Base-by-base conservation (phyloP, 805 yeast species). In the Wickerhamiella qilinensis region DNA sequence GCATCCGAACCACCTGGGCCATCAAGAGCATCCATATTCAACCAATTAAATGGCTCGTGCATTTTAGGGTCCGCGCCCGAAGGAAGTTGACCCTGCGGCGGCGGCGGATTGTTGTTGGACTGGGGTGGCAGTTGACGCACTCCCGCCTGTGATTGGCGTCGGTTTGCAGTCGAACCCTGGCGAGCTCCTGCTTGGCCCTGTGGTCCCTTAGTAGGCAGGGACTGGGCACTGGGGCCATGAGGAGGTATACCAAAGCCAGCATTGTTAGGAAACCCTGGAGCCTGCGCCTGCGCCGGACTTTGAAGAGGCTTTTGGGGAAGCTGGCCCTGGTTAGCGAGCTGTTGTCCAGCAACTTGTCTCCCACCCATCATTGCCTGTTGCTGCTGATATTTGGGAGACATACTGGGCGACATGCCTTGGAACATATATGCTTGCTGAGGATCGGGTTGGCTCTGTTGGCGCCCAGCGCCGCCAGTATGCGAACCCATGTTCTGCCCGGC, bases 1-100 rank as follows among this genome's bases (percentile, higher is more conserved):
- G 35, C 4, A 4, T 20, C 35, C 5, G 16, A 36, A 27, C 37
- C 42, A 16, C 35, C 22, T 14, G 41, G 44, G 21, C 37, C 41
- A n/a, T 34, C 46, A 12, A 45, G 16, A 8, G 40, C 47, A 36
- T 46, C 49, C 33, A 45, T 36, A 27, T 43, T 45, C 17, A 46
- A 41, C 50, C 50, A 46, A 27, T 30, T 36, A 32, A 45, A 24
- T 7, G 38, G 33, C 15, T 46, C 49, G 11, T 30, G 33, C 20
- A 30, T 4, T 15, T 15, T 15, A 8, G n/a, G n/a, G n/a, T n/a
- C n/a, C n/a, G n/a, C n/a, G n/a, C n/a, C n/a, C 29, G 20, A 35
- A 30, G 21, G 41, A 6, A 5, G 30, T 14, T 16, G 30, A 12
- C 19, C 32, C 25, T 25, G 31, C 8, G 38, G 33, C 17, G 7